Evolutionary conservation across 495 filamentous ascomycete species (phyloP).

Genomic region (Staphylotrichum tortipilum): DNA sequence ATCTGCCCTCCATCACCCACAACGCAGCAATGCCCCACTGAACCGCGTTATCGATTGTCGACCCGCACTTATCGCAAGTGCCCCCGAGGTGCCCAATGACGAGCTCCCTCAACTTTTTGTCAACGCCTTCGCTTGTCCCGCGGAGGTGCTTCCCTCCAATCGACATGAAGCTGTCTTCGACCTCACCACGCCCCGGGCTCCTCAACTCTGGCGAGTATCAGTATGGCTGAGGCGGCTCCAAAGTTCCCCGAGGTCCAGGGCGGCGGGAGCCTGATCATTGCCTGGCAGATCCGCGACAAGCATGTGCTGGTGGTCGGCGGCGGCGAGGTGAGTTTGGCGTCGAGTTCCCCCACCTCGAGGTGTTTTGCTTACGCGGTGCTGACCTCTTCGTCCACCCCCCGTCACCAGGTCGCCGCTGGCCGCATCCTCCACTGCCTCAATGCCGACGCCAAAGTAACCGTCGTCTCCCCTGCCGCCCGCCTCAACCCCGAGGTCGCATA

Average conservation of each 20-base stretch:
- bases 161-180: not conserved
- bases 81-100: not conserved
- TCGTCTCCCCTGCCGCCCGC: conserved; percentile 69
- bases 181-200: not conserved
- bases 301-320: conserved; percentile 81
- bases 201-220: not conserved
- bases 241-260: conserved; percentile 73
- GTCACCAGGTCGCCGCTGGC: conserved; percentile 93
- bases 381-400: not conserved
- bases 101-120: not conserved
- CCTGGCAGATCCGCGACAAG: conserved; percentile 86
- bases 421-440: conserved; percentile 89
- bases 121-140: not conserved
- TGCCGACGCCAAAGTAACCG: conserved; percentile 82
- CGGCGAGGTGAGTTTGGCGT: conserved; percentile 59
- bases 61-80: not conserved
- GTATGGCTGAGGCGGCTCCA: conserved; percentile 38
- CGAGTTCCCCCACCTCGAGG: not conserved
- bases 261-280: conserved; percentile 85
- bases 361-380: conserved; percentile 2
- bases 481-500: conserved; percentile 82
- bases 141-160: not conserved
- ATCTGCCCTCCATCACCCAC: too few species aligned
- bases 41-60: not conserved
- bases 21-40: too few species aligned